A percentile compares a stretch with the other conserved stretches of the same genome.
These are phyloP conservation scores for Phytopythium cucurbitacearum DNA, from an alignment of 352 stramenopile genomes.

Conservation along the genomic window DNA sequence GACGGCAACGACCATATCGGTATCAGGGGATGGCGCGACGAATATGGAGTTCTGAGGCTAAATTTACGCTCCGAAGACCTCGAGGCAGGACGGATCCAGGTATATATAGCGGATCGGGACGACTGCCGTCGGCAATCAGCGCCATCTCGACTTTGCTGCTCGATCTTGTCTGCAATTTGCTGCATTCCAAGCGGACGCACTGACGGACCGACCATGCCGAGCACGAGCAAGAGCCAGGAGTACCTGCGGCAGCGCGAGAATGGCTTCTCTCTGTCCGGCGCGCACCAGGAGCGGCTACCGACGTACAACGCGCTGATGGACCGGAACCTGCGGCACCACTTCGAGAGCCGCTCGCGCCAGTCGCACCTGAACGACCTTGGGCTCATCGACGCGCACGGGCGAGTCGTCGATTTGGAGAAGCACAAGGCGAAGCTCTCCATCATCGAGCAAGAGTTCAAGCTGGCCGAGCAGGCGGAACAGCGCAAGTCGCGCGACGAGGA, in stretches of 20 bases:
- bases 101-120: too few species aligned
- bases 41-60: too few species aligned
- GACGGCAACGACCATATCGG: slow-evolving; percentile 3
- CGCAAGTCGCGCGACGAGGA: slow-evolving; percentile 78
- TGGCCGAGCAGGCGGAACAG: slow-evolving; percentile 77
- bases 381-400: slow-evolving; percentile 83
- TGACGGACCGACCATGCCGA: neutral
- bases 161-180: too few species aligned
- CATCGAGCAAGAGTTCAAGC: slow-evolving; percentile 90
- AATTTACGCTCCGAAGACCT: too few species aligned
- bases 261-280: slow-evolving; percentile 52
- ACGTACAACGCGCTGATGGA: slow-evolving; percentile 89
- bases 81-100: too few species aligned
- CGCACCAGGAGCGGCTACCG: slow-evolving; percentile 64
- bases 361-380: slow-evolving; percentile 74
- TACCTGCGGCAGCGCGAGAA: slow-evolving; percentile 46
- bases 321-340: slow-evolving; percentile 87
- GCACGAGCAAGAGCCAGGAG: slow-evolving; percentile 39
- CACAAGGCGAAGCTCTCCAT: slow-evolving; percentile 89
- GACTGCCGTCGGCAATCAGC: neutral
- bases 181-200: too few species aligned
- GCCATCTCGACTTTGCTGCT: too few species aligned
- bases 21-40: too few species aligned
- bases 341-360: slow-evolving; percentile 78
- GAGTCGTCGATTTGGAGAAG: slow-evolving; percentile 87